phyloP scores from a whole-genome alignment of 2,329 filamentous ascomycete species.

The Aspergillus sp. region DNA sequence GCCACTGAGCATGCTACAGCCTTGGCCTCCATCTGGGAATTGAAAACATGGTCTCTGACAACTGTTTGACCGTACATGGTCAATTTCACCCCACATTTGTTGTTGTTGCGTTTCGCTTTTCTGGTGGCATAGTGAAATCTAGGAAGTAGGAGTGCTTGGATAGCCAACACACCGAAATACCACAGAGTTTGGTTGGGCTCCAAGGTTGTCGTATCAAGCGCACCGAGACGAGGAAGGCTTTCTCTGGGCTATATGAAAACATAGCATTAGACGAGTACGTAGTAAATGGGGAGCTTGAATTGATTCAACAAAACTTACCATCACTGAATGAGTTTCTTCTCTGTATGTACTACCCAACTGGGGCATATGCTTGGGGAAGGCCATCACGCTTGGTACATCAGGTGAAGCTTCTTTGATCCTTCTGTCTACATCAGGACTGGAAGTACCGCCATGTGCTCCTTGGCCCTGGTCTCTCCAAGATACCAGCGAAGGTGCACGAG shows the following conservation, averaged over 20 bases:
- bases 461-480: no score
- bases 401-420: no score
- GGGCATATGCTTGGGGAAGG: no score
- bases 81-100: slow-evolving; percentile 21
- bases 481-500: no score
- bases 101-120: slow-evolving; percentile 4
- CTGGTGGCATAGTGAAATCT: slow-evolving; percentile 16
- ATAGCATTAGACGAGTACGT: no score
- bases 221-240: background rate
- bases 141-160: slow-evolving; percentile 20
- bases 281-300: no score
- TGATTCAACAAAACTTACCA: no score
- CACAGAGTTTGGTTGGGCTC: slow-evolving; percentile 19
- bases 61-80: slow-evolving; percentile 25
- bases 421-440: no score
- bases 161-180: slow-evolving; percentile 25
- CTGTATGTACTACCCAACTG: no score
- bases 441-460: no score
- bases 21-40: slow-evolving; percentile 14
- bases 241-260: background rate
- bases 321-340: no score
- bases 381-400: no score
- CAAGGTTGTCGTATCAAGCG: slow-evolving; percentile 4
- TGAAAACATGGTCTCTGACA: slow-evolving; percentile 5
- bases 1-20: slow-evolving; percentile 22